Percentiles rank a stretch among this genome's conserved stretches.
Evolutionary conservation across 768 basidiomycete genomes (phyloP).

Genomic region (Lactarius akahatsu): DNA sequence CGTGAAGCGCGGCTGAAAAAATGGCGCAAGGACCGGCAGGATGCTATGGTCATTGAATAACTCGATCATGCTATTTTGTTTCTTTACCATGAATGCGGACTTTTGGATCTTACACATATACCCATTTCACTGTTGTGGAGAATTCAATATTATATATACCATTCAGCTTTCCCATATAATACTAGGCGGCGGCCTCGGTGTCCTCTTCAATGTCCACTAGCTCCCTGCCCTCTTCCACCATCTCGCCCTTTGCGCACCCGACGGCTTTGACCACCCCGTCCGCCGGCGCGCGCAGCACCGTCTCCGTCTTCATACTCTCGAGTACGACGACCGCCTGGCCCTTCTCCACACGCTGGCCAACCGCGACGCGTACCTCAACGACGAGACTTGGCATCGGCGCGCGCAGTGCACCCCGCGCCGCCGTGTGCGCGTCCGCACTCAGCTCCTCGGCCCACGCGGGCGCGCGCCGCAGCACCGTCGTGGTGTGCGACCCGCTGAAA

Average conservation of each 20-base stretch:
- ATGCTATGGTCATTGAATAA: slow-evolving; percentile 25
- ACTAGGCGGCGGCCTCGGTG: background rate
- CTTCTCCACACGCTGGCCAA: slow-evolving; percentile 75
- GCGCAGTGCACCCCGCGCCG: slow-evolving; percentile 62
- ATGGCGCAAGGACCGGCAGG: slow-evolving; percentile 18
- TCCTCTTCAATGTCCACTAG: slow-evolving; percentile 65
- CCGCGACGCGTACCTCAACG: slow-evolving; percentile 78
- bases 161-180: background rate
- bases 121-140: background rate
- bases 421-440: slow-evolving; percentile 55
- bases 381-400: slow-evolving; percentile 93
- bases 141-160: background rate
- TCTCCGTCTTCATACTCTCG: slow-evolving; percentile 99
- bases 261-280: slow-evolving; percentile 70
- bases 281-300: slow-evolving; percentile 69
- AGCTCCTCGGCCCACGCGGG: slow-evolving; percentile 70
- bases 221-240: slow-evolving; percentile 86
- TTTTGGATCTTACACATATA: background rate
- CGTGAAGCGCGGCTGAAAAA: slow-evolving; percentile 49
- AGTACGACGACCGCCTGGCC: slow-evolving; percentile 81
- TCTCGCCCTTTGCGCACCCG: slow-evolving; percentile 80
- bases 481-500: slow-evolving; percentile 63
- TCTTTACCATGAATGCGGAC: background rate
- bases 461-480: slow-evolving; percentile 62
- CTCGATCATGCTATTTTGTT: background rate